These are phyloP conservation scores for Chlorella sp. DNA, from an alignment of 139 green algal genomes.

Conservation along the genomic window DNA sequence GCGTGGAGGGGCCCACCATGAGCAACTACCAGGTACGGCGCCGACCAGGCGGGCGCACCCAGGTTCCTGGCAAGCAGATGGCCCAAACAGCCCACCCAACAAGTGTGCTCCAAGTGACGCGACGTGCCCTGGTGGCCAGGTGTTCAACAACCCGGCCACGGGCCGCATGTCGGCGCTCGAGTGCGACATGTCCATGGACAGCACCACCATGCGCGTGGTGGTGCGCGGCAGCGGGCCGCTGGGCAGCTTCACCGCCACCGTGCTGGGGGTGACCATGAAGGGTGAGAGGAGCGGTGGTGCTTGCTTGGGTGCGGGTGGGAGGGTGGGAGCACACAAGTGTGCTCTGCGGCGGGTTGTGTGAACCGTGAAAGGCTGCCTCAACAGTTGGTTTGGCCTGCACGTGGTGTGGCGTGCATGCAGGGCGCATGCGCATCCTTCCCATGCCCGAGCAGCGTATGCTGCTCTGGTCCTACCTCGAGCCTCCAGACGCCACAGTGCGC, in stretches of 20 bases:
- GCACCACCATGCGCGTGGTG: constrained; percentile 32
- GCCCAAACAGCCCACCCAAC: background rate
- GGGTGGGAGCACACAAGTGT: too few species aligned
- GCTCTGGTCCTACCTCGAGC: constrained; percentile 10
- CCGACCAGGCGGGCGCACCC: background rate
- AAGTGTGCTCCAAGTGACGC: background rate
- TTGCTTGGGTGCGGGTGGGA: too few species aligned
- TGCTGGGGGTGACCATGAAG: constrained; percentile 20
- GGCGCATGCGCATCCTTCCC: background rate
- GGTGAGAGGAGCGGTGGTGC: too few species aligned
- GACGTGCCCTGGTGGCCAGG: background rate
- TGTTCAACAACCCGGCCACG: constrained; percentile 6
- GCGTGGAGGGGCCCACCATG: constrained; percentile 26
- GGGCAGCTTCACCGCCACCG: constrained; percentile 33
- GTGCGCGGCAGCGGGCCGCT: constrained; percentile 29
- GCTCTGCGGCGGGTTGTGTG: too few species aligned
- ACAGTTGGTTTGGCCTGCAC: too few species aligned
- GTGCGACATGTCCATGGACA: constrained; percentile 31
- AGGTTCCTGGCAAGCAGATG: background rate
- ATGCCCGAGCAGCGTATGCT: background rate
- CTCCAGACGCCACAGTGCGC: constrained; percentile 11
- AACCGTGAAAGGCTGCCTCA: too few species aligned
- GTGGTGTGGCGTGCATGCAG: background rate
- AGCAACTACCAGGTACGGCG: constrained; percentile 36
- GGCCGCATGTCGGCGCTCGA: constrained; percentile 16